These are phyloP conservation scores for Cadophora sp. DNA, from an alignment of 2,329 filamentous ascomycete genomes.

Conservation along the genomic window DNA sequence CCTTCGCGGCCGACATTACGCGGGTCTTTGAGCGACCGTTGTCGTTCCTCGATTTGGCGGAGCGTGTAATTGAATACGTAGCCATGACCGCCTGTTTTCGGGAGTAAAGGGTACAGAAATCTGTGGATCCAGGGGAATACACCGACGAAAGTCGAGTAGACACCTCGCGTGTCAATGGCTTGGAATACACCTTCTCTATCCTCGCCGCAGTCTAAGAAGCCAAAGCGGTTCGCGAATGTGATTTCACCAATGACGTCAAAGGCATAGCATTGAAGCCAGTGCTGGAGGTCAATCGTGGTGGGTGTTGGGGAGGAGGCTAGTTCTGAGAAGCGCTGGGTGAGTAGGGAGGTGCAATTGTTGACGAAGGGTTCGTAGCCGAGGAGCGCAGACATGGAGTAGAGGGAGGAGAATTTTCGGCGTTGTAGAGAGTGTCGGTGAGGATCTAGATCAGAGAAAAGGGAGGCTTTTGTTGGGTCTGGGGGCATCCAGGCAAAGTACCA, in stretches of 20 bases:
- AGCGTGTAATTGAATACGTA: slow-evolving; percentile 32
- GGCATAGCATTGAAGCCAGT: slow-evolving; percentile 55
- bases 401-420: slow-evolving; percentile 50
- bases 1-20: slow-evolving; percentile 26
- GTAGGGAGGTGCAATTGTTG: slow-evolving; percentile 53
- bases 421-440: slow-evolving; percentile 47
- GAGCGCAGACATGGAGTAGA: slow-evolving; percentile 56
- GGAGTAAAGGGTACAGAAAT: slow-evolving; percentile 42
- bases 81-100: slow-evolving; percentile 30
- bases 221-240: slow-evolving; percentile 50
- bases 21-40: slow-evolving; percentile 29
- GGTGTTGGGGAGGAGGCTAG: slow-evolving; percentile 40
- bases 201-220: slow-evolving; percentile 53
- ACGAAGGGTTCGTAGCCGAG: slow-evolving; percentile 57
- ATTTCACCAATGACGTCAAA: slow-evolving; percentile 60
- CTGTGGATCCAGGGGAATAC: slow-evolving; percentile 51
- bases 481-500: slow-evolving; percentile 41
- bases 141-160: slow-evolving; percentile 50
- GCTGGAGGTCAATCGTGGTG: slow-evolving; percentile 47
- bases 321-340: slow-evolving; percentile 48
- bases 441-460: slow-evolving; percentile 46
- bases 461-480: slow-evolving; percentile 29
- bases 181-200: slow-evolving; percentile 53
- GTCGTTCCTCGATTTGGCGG: slow-evolving; percentile 31
- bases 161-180: slow-evolving; percentile 46